phyloP scores from a whole-genome alignment of 306 rosid genomes.

The Sophora flavescens region DNA sequence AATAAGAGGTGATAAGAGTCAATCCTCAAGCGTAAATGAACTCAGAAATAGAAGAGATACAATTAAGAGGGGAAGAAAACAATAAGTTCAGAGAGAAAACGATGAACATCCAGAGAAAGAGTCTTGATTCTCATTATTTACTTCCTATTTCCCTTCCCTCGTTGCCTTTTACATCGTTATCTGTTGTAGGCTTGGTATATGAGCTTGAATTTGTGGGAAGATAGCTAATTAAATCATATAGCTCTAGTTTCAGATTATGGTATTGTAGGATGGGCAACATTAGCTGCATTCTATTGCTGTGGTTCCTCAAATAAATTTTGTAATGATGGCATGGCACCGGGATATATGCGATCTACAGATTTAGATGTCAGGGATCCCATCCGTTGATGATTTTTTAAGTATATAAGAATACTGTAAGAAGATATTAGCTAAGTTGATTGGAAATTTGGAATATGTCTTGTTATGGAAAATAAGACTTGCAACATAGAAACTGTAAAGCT shows the following conservation, averaged over 20 bases:
- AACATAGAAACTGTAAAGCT: conserved; percentile 19
- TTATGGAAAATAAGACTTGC: conserved; percentile 34
- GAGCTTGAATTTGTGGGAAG: conserved; percentile 18
- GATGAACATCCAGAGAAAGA: too few species aligned
- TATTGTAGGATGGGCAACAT: conserved; percentile 13
- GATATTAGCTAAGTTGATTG: neutral
- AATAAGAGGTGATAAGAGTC: neutral
- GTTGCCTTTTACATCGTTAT: neutral
- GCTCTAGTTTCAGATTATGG: conserved; percentile 3
- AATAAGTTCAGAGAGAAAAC: too few species aligned
- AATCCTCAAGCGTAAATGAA: neutral
- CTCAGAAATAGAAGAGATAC: too few species aligned
- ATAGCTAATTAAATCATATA: conserved; percentile 29
- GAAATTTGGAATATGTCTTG: neutral
- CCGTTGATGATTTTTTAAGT: conserved; percentile 13
- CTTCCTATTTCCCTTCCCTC: too few species aligned
- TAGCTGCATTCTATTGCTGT: conserved; percentile 9
- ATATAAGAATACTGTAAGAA: conserved; percentile 8
- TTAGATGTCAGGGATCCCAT: neutral
- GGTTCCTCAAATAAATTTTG: conserved; percentile 9
- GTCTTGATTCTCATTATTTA: too few species aligned
- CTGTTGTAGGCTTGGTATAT: neutral
- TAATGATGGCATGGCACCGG: neutral
- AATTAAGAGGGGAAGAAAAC: too few species aligned
- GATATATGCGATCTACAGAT: conserved; percentile 14